Conservation (phyloP, 2,329 filamentous ascomycete species). For the Cordyceps cateniannulata region DNA sequence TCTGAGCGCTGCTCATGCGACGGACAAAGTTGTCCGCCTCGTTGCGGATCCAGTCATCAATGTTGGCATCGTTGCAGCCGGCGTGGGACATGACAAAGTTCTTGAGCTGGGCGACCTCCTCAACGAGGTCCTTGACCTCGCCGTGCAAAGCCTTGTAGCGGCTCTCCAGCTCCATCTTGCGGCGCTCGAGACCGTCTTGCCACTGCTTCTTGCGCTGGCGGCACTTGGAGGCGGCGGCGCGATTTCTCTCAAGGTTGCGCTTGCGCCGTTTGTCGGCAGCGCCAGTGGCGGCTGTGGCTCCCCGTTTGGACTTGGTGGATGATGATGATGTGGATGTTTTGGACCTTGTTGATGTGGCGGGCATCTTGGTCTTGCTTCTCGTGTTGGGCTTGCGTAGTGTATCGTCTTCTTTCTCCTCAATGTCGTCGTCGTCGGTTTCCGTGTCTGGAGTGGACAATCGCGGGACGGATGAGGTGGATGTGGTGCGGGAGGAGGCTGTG, state of each 20-base stretch:
- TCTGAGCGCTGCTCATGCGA: conserved; percentile 11
- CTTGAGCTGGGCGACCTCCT: conserved; percentile 42
- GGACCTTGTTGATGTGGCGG: conserved; percentile 16
- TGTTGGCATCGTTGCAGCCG: conserved; percentile 45
- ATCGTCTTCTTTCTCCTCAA: not conserved
- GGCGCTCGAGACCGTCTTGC: conserved; percentile 43
- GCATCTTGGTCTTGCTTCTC: conserved; percentile 1
- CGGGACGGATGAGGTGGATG: conserved; percentile 5
- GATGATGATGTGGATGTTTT: not conserved
- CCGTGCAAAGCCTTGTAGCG: conserved; percentile 36
- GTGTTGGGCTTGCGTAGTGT: not conserved
- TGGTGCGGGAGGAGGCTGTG: conserved; percentile 7
- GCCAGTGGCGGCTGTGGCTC: not conserved
- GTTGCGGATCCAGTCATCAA: conserved; percentile 46
- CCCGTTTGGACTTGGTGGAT: not conserved
- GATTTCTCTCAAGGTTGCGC: conserved; percentile 60
- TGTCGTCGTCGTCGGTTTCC: not conserved
- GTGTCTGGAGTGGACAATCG: not conserved
- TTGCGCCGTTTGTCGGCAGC: conserved; percentile 32
- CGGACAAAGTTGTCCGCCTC: conserved; percentile 45
- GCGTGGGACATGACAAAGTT: conserved; percentile 47
- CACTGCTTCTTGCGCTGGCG: conserved; percentile 59
- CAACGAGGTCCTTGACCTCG: conserved; percentile 36
- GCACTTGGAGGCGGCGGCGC: conserved; percentile 67
- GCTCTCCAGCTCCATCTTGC: conserved; percentile 36